Conservation (phyloP, 129 eudicot species). For the Lonicera japonica region DNA sequence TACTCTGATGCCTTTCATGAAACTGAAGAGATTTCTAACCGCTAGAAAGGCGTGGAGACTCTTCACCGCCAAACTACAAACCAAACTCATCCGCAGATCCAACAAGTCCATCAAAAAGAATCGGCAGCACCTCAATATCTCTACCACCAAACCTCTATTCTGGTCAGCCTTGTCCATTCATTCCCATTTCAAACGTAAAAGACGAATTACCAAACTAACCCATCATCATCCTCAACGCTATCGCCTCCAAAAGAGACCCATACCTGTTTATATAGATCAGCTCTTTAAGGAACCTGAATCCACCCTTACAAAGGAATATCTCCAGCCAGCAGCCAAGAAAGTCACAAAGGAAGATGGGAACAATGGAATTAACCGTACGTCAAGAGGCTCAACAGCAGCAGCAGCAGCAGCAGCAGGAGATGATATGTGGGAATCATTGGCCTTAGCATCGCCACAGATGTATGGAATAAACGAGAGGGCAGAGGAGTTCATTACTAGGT, state of each 20-base stretch:
- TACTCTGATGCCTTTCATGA: slow-evolving; percentile 46
- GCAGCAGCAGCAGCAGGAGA: slow-evolving; percentile 35
- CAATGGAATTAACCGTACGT: neutral
- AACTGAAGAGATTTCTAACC: slow-evolving; percentile 34
- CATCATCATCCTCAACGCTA: neutral
- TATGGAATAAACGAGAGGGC: slow-evolving; percentile 68
- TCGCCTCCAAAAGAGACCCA: slow-evolving; percentile 18
- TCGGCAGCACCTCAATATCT: slow-evolving; percentile 16
- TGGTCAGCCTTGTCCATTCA: slow-evolving; percentile 40
- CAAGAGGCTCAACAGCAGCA: neutral
- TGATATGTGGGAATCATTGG: slow-evolving; percentile 84
- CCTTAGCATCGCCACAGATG: slow-evolving; percentile 59
- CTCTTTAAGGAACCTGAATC: slow-evolving; percentile 38
- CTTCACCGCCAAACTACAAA: slow-evolving; percentile 35
- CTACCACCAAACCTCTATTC: slow-evolving; percentile 6
- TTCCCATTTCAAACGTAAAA: slow-evolving; percentile 30
- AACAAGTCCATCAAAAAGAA: slow-evolving; percentile 24
- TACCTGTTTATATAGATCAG: slow-evolving; percentile 50
- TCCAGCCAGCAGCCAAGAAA: neutral
- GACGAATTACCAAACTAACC: slow-evolving; percentile 10
- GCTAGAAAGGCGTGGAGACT: slow-evolving; percentile 45
- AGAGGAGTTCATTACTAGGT: slow-evolving; percentile 62
- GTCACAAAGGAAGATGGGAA: neutral
- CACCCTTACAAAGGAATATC: slow-evolving; percentile 7
- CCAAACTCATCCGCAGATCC: slow-evolving; percentile 35